Base-by-base conservation (phyloP, 768 basidiomycete genomes). In the Kwoniella shandongensis region DNA sequence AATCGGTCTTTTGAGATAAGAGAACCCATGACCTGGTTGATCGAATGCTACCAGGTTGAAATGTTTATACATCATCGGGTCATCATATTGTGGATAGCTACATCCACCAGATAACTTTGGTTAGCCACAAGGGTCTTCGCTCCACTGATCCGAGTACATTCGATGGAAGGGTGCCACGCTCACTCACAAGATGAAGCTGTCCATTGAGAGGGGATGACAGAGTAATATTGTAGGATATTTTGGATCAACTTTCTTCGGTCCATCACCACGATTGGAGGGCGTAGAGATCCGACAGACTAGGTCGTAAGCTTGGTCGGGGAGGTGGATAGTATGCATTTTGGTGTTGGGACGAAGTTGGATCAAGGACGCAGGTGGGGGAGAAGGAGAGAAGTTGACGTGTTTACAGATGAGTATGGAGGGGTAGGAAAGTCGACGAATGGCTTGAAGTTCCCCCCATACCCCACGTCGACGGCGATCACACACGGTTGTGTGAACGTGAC, bases 51-150 rank as follows among this genome's bases (percentile, higher is more conserved):
- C 32, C 7, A 66, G 53, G 44, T 66, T 66, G 50, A 56, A 62
- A n/a, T 59, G 29, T 32, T 58, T 48, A 38, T 52, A 51, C 3
- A 66, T 54, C 1, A 49, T 13, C 11, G 65, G 57, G 51, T 66
- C 65, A 22, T 62, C 61, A 29, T 59, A 59, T 51, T 62, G 65
- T 1, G 62, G 62, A 47, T 63, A 63, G 30, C 62, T 63, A 29
- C 15, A 6, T 25, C 5, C 3, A 5, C 4, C n/a, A 47, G 12
- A 8, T 22, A 29, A 23, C n/a, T 13, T 15, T 15, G 50, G 18
- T 27, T 4, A 32, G 32, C 32, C 32, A 32, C 32, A 6, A 6
- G 32, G 32, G 32, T 6, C 32, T n/a, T n/a, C n/a, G n/a, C n/a
- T n/a, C n/a, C n/a, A n/a, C n/a, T n/a, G n/a, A n/a, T n/a, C n/a